Evolutionary conservation across 2,329 filamentous ascomycete species (phyloP).

Genomic region (Cladosporium sp.): DNA sequence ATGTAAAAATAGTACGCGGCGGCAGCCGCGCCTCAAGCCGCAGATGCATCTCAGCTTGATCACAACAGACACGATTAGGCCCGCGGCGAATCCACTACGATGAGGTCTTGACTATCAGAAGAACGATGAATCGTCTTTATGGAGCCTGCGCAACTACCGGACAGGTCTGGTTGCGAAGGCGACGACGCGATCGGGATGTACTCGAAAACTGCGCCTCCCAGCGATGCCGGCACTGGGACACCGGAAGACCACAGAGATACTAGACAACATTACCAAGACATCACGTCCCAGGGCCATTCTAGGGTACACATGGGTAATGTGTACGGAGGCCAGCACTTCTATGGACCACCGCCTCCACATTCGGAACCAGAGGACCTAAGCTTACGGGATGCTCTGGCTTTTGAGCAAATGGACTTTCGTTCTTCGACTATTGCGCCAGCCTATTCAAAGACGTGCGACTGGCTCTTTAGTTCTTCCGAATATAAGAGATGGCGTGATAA

Average conservation of each 20-base stretch:
- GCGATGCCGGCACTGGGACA: too few relatives aligned
- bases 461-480: neutral
- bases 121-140: too few relatives aligned
- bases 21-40: too few relatives aligned
- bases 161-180: too few relatives aligned
- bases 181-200: too few relatives aligned
- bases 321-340: neutral
- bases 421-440: neutral
- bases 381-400: neutral
- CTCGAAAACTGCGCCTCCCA: too few relatives aligned
- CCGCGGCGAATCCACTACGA: too few relatives aligned
- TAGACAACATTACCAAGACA: neutral
- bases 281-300: neutral
- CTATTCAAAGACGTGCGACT: neutral
- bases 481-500: constrained; percentile 5
- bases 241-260: neutral
- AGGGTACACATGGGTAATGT: neutral
- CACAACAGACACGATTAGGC: too few relatives aligned
- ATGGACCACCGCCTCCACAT: neutral
- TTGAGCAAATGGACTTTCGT: neutral
- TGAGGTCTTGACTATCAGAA: too few relatives aligned
- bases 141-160: too few relatives aligned
- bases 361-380: neutral
- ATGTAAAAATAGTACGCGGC: too few relatives aligned
- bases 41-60: too few relatives aligned